phyloP scores from a whole-genome alignment of 2,329 filamentous ascomycete genomes.

The Hypomyces perniciosus region DNA sequence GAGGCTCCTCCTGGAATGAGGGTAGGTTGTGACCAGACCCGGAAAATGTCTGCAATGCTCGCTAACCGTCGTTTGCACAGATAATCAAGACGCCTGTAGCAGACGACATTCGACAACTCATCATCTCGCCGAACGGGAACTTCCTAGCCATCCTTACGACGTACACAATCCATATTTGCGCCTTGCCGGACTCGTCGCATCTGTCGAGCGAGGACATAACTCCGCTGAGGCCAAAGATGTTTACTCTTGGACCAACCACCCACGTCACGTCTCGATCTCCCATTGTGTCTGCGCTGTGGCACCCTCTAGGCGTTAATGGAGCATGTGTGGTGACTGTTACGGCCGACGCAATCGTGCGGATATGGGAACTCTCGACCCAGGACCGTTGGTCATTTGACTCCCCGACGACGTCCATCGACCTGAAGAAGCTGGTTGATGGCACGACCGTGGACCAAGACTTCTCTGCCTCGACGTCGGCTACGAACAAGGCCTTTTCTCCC shows the following conservation, averaged over 20 bases:
- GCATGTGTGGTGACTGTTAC: slow-evolving; percentile 84
- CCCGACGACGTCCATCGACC: slow-evolving; percentile 75
- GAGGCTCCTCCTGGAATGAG: slow-evolving; percentile 26
- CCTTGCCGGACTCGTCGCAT: slow-evolving; percentile 76
- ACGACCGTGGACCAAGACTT: slow-evolving; percentile 78
- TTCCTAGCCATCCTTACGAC: slow-evolving; percentile 81
- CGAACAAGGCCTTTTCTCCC: slow-evolving; percentile 77
- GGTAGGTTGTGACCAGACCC: slow-evolving; percentile 21
- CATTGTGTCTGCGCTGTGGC: slow-evolving; percentile 80
- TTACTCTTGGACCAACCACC: slow-evolving; percentile 85
- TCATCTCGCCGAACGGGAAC: slow-evolving; percentile 74
- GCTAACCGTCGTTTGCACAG: slow-evolving; percentile 34
- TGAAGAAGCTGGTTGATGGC: slow-evolving; percentile 84
- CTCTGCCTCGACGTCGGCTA: slow-evolving; percentile 64
- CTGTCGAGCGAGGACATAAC: slow-evolving; percentile 62
- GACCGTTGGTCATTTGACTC: slow-evolving; percentile 84
- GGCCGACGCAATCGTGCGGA: slow-evolving; percentile 75
- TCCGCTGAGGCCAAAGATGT: slow-evolving; percentile 74
- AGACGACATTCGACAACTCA: slow-evolving; percentile 76
- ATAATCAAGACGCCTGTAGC: slow-evolving; percentile 71
- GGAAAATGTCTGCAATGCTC: not conserved
- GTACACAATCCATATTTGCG: slow-evolving; percentile 80
- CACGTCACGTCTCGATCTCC: slow-evolving; percentile 83
- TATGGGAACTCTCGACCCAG: slow-evolving; percentile 84
- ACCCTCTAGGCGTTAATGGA: slow-evolving; percentile 79